Percentiles rank a stretch among this genome's conserved stretches.
These are phyloP conservation scores for Malus sieversii DNA, from an alignment of 306 rosid species.

Conservation along the genomic window DNA sequence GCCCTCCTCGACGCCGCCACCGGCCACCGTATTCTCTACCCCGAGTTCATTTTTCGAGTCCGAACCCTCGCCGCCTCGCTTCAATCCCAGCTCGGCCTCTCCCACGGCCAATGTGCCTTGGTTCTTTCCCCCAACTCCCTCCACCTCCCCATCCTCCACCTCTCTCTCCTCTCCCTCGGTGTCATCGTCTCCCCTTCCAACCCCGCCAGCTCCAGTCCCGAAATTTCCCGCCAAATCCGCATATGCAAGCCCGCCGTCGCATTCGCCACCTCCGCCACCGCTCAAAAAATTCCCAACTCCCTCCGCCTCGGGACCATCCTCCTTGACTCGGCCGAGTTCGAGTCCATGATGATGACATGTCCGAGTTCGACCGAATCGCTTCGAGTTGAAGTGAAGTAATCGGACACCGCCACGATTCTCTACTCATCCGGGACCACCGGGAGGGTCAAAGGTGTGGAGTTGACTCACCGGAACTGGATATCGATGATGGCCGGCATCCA, in stretches of 20 bases:
- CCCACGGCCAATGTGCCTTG: constrained; percentile 11
- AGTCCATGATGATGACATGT: constrained; percentile 21
- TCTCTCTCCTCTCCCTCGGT: constrained; percentile 27
- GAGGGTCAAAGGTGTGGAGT: constrained; percentile 22
- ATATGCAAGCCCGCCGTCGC: constrained; percentile 22
- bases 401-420: constrained; percentile 24
- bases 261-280: constrained; percentile 23
- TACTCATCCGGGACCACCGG: constrained; percentile 32
- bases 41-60: constrained; percentile 21
- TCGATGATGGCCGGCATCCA: background rate
- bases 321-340: constrained; percentile 23
- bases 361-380: background rate
- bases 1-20: constrained; percentile 22
- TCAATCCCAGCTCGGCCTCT: background rate
- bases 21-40: constrained; percentile 6
- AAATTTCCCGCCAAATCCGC: constrained; percentile 26
- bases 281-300: constrained; percentile 7
- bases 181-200: constrained; percentile 27
- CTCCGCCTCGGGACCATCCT: constrained; percentile 9
- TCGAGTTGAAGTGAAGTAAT: constrained; percentile 8
- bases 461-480: constrained; percentile 25
- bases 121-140: constrained; percentile 24
- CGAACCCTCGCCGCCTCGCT: constrained; percentile 15
- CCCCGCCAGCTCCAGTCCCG: constrained; percentile 14
- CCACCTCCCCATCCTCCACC: constrained; percentile 25